These are phyloP conservation scores for Epichloe sibirici DNA, from an alignment of 2,329 filamentous ascomycete genomes.

Conservation along the genomic window DNA sequence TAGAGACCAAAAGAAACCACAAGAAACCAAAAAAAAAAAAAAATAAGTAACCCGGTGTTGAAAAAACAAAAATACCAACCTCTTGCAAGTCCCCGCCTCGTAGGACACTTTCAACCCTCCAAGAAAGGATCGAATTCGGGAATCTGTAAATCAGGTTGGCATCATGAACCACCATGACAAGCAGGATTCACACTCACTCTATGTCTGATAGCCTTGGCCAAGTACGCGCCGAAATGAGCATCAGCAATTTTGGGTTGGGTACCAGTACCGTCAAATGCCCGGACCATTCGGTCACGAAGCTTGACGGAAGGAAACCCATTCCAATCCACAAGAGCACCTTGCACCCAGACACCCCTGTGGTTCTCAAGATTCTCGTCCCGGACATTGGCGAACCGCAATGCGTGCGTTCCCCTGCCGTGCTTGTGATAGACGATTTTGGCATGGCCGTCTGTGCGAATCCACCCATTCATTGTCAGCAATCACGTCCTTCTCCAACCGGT, in stretches of 20 bases:
- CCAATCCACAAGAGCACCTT: slow-evolving; percentile 12
- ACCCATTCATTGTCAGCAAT: neutral
- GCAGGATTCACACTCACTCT: slow-evolving; percentile 1
- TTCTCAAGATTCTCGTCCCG: slow-evolving; percentile 16
- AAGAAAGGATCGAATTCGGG: neutral
- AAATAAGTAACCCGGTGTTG: neutral
- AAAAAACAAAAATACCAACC: too few species aligned
- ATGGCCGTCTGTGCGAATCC: slow-evolving; percentile 5
- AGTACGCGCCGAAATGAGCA: slow-evolving; percentile 3
- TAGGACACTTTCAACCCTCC: neutral
- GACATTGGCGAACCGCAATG: slow-evolving; percentile 17
- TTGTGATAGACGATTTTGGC: slow-evolving; percentile 25
- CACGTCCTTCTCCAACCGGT: too few species aligned
- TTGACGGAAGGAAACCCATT: slow-evolving; percentile 2
- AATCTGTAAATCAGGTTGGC: neutral
- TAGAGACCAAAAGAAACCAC: too few species aligned
- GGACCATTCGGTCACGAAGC: slow-evolving; percentile 7
- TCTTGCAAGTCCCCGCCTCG: too few species aligned
- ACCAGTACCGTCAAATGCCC: slow-evolving; percentile 1
- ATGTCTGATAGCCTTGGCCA: slow-evolving; percentile 5
- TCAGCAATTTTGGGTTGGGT: slow-evolving; percentile 6
- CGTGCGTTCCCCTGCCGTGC: slow-evolving; percentile 20
- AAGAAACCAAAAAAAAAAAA: neutral
- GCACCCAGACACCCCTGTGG: slow-evolving; percentile 18
- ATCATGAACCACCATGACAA: neutral